A percentile compares a stretch with the other conserved stretches of the same genome.
phyloP scores from a whole-genome alignment of 176 grass and related monocot species.

The Pontederia crassipes region DNA sequence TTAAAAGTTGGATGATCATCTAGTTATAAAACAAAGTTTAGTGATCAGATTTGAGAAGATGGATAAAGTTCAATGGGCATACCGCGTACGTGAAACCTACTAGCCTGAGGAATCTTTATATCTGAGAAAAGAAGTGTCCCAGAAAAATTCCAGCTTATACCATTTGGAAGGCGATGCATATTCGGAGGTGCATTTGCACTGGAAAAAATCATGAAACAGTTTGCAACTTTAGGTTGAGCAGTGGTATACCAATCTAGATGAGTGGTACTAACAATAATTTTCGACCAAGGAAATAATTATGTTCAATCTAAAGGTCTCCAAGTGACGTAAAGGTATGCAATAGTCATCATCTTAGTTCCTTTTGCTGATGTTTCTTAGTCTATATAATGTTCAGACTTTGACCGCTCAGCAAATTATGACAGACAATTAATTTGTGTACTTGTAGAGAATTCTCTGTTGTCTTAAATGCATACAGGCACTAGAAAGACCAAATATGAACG shows the following conservation, averaged over 20 bases:
- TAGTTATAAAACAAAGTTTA: no score
- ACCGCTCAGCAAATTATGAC: no score
- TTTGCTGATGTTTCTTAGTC: no score
- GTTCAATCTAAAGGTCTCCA: slow-evolving; percentile 79
- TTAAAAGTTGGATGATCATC: no score
- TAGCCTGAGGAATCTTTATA: slow-evolving; percentile 48
- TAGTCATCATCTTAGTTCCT: not conserved
- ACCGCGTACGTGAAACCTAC: no score
- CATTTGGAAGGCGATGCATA: slow-evolving; percentile 72
- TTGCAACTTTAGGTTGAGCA: slow-evolving; percentile 35
- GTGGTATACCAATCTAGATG: slow-evolving; percentile 53
- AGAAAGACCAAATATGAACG: slow-evolving; percentile 97
- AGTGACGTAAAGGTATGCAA: slow-evolving; percentile 60
- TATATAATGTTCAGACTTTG: no score
- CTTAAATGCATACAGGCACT: slow-evolving; percentile 48
- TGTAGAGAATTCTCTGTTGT: not conserved
- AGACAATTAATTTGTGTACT: no score
- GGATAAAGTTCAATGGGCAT: no score
- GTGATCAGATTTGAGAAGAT: no score
- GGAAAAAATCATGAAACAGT: slow-evolving; percentile 98
- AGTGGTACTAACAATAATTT: slow-evolving; percentile 62
- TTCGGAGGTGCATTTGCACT: slow-evolving; percentile 87
- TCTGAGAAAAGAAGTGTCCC: slow-evolving; percentile 63
- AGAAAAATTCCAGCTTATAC: slow-evolving; percentile 83
- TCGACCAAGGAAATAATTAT: slow-evolving; percentile 85